Evolutionary conservation across 805 yeast genomes (phyloP).

Genomic region (Teunomyces aglyptinius): DNA sequence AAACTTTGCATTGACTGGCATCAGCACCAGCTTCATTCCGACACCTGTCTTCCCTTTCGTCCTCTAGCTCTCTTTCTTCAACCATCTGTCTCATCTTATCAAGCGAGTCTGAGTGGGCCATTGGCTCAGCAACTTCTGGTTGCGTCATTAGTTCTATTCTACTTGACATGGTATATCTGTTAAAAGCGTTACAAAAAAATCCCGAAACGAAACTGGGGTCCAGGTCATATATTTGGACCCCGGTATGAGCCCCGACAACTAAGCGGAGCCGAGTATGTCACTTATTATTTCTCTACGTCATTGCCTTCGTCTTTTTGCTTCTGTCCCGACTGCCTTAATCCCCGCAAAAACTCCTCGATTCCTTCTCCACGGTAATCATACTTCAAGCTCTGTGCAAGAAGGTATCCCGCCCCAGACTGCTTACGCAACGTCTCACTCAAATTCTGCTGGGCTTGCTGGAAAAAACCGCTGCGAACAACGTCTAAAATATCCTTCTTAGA

Average conservation of each 20-base stretch:
- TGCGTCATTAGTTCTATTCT: conserved; percentile 27
- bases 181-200: neutral
- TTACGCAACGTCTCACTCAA: conserved; percentile 42
- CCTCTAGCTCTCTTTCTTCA: conserved; percentile 13
- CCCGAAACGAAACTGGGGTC: neutral
- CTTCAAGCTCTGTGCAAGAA: conserved; percentile 50
- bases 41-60: conserved; percentile 4
- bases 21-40: neutral
- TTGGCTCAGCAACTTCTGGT: conserved; percentile 14
- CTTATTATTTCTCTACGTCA: neutral
- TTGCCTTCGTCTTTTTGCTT: conserved; percentile 10
- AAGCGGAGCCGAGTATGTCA: neutral
- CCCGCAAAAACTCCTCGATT: conserved; percentile 46
- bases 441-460: conserved; percentile 40
- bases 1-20: conserved; percentile 2
- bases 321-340: conserved; percentile 32
- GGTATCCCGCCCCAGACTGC: conserved; percentile 44
- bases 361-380: conserved; percentile 56
- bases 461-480: conserved; percentile 49
- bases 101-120: conserved; percentile 11
- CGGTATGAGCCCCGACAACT: neutral
- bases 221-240: neutral
- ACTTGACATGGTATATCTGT: conserved; percentile 14
- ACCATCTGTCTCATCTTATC: conserved; percentile 27
- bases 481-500: conserved; percentile 39